Percentiles rank a stretch among this genome's conserved stretches.
Evolutionary conservation across 1,284 basidiomycete genomes (phyloP).

Genomic region (Acaromyces ingoldii): DNA sequence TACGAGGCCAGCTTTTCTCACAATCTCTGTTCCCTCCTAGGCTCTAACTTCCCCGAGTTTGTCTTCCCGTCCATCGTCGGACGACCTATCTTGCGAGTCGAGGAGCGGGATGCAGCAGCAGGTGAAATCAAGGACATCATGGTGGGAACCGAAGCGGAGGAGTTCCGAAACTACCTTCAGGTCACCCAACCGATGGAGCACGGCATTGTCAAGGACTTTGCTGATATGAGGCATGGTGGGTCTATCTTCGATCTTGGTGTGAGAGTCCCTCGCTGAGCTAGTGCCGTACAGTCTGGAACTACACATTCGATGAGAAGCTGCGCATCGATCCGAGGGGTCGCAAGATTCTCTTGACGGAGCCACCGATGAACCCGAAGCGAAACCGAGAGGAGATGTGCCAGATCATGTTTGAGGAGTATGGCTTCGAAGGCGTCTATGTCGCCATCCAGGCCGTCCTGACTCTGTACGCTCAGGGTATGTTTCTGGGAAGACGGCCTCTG

Average conservation of each 20-base stretch:
- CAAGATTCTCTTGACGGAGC: slow-evolving; percentile 93
- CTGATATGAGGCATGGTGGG: slow-evolving; percentile 79
- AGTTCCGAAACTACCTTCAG: slow-evolving; percentile 90
- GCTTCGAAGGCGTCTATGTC: slow-evolving; percentile 91
- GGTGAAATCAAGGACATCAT: slow-evolving; percentile 76
- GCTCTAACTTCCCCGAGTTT: slow-evolving; percentile 85
- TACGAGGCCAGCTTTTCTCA: background rate
- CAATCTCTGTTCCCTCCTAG: background rate
- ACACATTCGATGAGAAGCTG: slow-evolving; percentile 95
- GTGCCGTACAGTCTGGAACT: slow-evolving; percentile 70
- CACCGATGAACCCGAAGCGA: slow-evolving; percentile 97
- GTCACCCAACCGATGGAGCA: slow-evolving; percentile 98
- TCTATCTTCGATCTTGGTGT: no score
- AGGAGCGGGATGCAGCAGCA: slow-evolving; percentile 75
- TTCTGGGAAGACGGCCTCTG: background rate
- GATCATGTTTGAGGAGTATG: slow-evolving; percentile 99
- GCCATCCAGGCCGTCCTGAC: slow-evolving; percentile 98
- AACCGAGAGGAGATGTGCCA: slow-evolving; percentile 92
- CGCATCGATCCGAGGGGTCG: slow-evolving; percentile 77
- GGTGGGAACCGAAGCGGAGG: slow-evolving; percentile 91
- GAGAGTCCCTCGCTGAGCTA: background rate
- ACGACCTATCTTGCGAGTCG: slow-evolving; percentile 90
- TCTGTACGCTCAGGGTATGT: slow-evolving; percentile 89
- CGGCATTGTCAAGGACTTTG: slow-evolving; percentile 97
- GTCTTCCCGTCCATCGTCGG: slow-evolving; percentile 96